Base-by-base conservation (phyloP, 148 eudicot genomes). In the Chenopodium berlandieri region DNA sequence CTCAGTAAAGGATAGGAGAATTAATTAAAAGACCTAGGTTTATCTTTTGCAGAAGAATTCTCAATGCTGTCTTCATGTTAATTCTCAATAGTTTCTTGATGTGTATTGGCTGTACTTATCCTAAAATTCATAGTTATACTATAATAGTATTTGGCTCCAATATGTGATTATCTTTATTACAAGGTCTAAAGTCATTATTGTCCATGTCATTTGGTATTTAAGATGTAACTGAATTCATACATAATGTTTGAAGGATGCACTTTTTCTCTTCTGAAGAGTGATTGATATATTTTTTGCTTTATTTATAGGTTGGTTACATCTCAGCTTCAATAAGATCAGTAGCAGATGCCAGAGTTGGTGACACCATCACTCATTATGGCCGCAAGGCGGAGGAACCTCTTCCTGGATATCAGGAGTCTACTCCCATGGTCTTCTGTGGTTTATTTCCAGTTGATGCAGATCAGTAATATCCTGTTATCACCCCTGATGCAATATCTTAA, bases 291-390 rank as follows among this genome's bases (percentile, higher is more conserved):
- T 47, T 12, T 31, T 31, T 75, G 34, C 77, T 73, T 82, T 25
- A 79, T 65, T 72, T 87, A 81, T 86, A 96, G 99, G 99, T 96
- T 14, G 99, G 99, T 23, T 96, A 96, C 86, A 88, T 96, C 58
- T 92, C 99, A 78, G 99, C 99, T 80, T 94, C 99, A 54, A 89
- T 96, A 82, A 90, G 94, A 89, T 90, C 99, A 81, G 99, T 96
- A 76, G 99, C 98, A 85, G 99, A 96, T 90, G 99, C 99, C 80
- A 94, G 97, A 91, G 99, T 96, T 78, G 99, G 99, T 80, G 99
- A 96, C 83, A 96, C 99, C 23, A 89, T 96, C 83, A 96, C 99
- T 52, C 91, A 86, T 83, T 90, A 89, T 80, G 79, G 82, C 82
- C 88, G 91, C 86, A 86, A 84, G 84, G 98, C 99, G 54, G 94